Base-by-base conservation (phyloP, 2,329 filamentous ascomycete species). In the Arthrobotrys megalospora region DNA sequence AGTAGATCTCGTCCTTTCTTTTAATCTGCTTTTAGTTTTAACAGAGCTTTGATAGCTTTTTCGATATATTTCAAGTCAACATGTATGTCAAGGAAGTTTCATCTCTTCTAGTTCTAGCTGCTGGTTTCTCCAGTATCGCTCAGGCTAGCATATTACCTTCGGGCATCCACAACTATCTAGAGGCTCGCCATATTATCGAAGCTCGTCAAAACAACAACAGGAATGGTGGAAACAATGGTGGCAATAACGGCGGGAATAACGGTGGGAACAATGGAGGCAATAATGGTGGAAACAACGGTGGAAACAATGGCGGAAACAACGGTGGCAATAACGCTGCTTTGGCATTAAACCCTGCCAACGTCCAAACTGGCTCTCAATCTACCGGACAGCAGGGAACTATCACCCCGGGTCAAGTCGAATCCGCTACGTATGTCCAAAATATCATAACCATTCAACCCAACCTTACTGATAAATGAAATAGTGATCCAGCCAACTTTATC, bases 401-500 rank as follows among this genome's bases (percentile, higher is more conserved):
- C 3, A 80, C 81, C 0, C 82, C 45, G 77, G 84, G 83, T n/a
- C 82, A 85, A 63, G 80, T 81, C 32, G 80, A 85, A n/a, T 88
- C 87, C 7, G 79, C 81, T 24, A 88, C 86, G 86, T 87, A 81
- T 77, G 84, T 80, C 52, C 19, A 1, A 6, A 45, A 7, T 6
- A 60, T 43, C 19, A 38, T 24, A 55, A 41, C 38, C 3, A 12
- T n/a, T 41, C 3, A 2, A 24, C 28, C 36, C 24, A 32, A 14
- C 16, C n/a, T 21, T 43, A 41, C 52, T 69, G 14, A 64, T 34
- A 38, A n/a, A 12, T 8, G 28, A 2, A 14, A 60, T 45, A 88
- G 86, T 47, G 86, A 88, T 76, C 63, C 83, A 19, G 85, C 85
- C 82, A 89, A 89, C 84, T 89, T 89, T 83, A 89, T 89, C 85